These are phyloP conservation scores for Arachnomyces sp. DNA, from an alignment of 2,329 filamentous ascomycete genomes.

Conservation along the genomic window DNA sequence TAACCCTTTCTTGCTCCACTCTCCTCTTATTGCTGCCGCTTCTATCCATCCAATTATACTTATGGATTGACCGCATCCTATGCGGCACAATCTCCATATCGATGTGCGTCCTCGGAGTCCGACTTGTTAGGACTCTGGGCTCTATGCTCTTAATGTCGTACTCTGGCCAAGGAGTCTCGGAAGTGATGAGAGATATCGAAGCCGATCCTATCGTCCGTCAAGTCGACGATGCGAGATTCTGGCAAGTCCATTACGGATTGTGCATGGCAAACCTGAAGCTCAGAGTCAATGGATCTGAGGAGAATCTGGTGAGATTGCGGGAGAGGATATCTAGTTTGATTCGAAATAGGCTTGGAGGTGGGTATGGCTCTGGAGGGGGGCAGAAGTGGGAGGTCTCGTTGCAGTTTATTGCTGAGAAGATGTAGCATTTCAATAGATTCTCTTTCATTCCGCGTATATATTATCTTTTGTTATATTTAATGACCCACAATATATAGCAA, in stretches of 20 bases:
- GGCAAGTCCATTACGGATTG: constrained; percentile 96
- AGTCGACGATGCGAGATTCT: constrained; percentile 89
- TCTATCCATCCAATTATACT: constrained; percentile 69
- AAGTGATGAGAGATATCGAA: constrained; percentile 78
- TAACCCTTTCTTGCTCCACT: constrained; percentile 79
- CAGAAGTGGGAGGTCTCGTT: constrained; percentile 90
- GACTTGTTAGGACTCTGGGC: constrained; percentile 76
- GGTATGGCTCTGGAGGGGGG: constrained; percentile 64
- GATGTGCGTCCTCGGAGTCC: constrained; percentile 81
- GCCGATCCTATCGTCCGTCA: constrained; percentile 64
- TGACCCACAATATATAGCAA: no score
- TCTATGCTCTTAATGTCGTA: constrained; percentile 97
- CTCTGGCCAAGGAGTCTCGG: constrained; percentile 51
- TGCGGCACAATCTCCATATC: constrained; percentile 72
- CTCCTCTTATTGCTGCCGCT: constrained; percentile 74
- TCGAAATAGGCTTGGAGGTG: constrained; percentile 76
- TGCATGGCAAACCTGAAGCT: constrained; percentile 93
- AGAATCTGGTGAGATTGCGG: constrained; percentile 62
- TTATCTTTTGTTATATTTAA: constrained; percentile 1
- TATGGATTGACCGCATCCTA: constrained; percentile 73
- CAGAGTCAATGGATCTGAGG: constrained; percentile 62
- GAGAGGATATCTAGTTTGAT: constrained; percentile 70
- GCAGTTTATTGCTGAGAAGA: constrained; percentile 57
- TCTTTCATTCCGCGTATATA: neutral
- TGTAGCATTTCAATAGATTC: constrained; percentile 18